Percentiles rank a stretch among this genome's conserved stretches.
Evolutionary conservation across 192 early-diverging fungal genomes (phyloP).

Genomic region (Rhizoclosmatium globosum): DNA sequence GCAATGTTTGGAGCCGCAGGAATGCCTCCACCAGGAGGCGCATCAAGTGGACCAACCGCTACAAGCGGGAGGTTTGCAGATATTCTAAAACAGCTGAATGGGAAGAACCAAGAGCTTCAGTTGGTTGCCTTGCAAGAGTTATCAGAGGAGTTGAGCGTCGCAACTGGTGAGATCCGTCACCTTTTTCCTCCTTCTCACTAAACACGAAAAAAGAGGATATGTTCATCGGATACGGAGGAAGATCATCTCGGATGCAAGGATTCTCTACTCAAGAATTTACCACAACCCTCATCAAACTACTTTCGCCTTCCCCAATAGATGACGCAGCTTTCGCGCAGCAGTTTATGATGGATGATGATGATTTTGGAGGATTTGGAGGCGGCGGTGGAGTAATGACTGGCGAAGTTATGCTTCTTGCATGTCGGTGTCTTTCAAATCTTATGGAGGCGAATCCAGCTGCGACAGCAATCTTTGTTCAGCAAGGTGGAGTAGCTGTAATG

Average conservation of each 20-base stretch:
- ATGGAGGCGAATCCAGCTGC: constrained; percentile 86
- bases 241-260: constrained; percentile 36
- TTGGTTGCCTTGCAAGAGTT: constrained; percentile 89
- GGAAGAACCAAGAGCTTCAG: constrained; percentile 68
- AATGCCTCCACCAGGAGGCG: neutral
- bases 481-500: constrained; percentile 74
- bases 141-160: constrained; percentile 76
- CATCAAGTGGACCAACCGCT: constrained; percentile 38
- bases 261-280: constrained; percentile 74
- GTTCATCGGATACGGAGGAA: constrained; percentile 52
- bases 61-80: constrained; percentile 60
- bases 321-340: constrained; percentile 39
- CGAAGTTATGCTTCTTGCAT: constrained; percentile 87
- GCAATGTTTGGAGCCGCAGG: constrained; percentile 30
- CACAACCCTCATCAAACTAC: constrained; percentile 70
- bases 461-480: constrained; percentile 67
- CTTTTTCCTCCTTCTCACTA: neutral
- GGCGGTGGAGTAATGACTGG: constrained; percentile 56
- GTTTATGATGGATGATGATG: constrained; percentile 48
- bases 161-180: constrained; percentile 67
- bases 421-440: constrained; percentile 89
- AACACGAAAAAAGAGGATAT: constrained; percentile 50
- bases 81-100: constrained; percentile 67
- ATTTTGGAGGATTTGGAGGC: constrained; percentile 32
- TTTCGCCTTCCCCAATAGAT: constrained; percentile 47